Evolutionary conservation across 2,329 filamentous ascomycete species (phyloP), one percentile per base, ranked within the genome.

Genomic region (Sporothrix protearum): DNA sequence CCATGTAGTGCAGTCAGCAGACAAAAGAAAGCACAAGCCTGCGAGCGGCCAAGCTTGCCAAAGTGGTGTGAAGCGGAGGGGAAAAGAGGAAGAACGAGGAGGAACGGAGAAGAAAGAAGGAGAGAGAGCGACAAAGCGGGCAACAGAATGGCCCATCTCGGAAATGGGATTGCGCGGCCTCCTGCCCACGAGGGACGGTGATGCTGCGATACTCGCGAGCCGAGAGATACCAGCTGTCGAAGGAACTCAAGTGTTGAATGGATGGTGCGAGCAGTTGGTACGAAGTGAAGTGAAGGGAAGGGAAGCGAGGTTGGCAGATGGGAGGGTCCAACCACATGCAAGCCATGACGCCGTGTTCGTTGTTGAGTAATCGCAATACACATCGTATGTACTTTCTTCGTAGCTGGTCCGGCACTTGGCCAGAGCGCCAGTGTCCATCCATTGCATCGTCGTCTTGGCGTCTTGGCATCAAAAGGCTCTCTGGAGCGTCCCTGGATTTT

Each of bases 81-180:
- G 39, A 42, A 8, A 25, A 28, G 25, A 66, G 36, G 42, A 47
- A 47, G 42, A 47, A 47, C 42, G 42, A 47, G 39, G 19, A 49
- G 49, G 42, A 47, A 47, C 42, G 42, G 19, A 55, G 19, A 49
- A 66, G n/a, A n/a, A n/a, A n/a, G n/a, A n/a, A n/a, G n/a, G n/a
- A n/a, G 25, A 30, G 16, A 47, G 63, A 22, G 36, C n/a, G n/a
- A 42, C n/a, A n/a, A 5, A 3, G 25, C 30, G 10, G 25, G 49
- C 39, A 4, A 61, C 10, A 39, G 16, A 42, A 12, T n/a, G 25
- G 1, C 63, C 63, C 42, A 7, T 51, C 28, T 36, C 10, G 25
- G 63, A 51, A 67, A 51, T 45, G 53, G 28, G 45, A 51, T 67
- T 67, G 64, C 64, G 64, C 28, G 45, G 64, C 64, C 64, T 67